A percentile compares a stretch with the other conserved stretches of the same genome.
phyloP scores from a whole-genome alignment of 2,329 filamentous ascomycete genomes.

The Pseudogymnoascus sp. region DNA sequence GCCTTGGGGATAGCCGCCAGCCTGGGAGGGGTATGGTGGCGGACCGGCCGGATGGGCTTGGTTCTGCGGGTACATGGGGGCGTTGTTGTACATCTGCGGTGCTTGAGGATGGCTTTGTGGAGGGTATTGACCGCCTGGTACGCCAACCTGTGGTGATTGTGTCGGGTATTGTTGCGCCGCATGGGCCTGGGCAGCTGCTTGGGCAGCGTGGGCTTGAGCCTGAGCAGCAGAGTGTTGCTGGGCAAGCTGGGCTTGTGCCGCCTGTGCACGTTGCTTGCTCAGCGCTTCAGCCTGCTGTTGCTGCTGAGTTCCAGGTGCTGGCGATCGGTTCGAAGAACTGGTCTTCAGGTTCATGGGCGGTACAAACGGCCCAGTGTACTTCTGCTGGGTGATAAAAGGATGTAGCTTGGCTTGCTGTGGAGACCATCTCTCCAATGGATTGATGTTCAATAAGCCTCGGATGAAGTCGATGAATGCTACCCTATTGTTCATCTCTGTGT shows the following conservation, averaged over 20 bases:
- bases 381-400: slow-evolving; percentile 97
- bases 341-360: slow-evolving; percentile 95
- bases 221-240: slow-evolving; percentile 32
- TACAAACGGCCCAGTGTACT: slow-evolving; percentile 92
- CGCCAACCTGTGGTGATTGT: slow-evolving; percentile 21
- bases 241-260: slow-evolving; percentile 46
- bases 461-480: slow-evolving; percentile 98
- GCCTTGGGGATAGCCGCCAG: slow-evolving; percentile 65
- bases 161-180: slow-evolving; percentile 26
- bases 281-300: slow-evolving; percentile 91
- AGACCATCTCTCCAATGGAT: slow-evolving; percentile 93
- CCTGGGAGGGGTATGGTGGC: slow-evolving; percentile 72
- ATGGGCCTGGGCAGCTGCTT: slow-evolving; percentile 56
- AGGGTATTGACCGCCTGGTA: slow-evolving; percentile 43
- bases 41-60: slow-evolving; percentile 52
- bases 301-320: slow-evolving; percentile 87
- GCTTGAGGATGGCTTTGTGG: slow-evolving; percentile 36
- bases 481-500: slow-evolving; percentile 91
- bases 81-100: slow-evolving; percentile 68
- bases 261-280: slow-evolving; percentile 80
- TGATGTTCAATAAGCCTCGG: slow-evolving; percentile 83
- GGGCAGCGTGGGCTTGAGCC: slow-evolving; percentile 57
- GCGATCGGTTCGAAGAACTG: slow-evolving; percentile 74
- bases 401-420: slow-evolving; percentile 95
- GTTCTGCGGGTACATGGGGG: slow-evolving; percentile 68